Evolutionary conservation across 1,284 basidiomycete genomes (phyloP).

Genomic region (Naganishia sp.): DNA sequence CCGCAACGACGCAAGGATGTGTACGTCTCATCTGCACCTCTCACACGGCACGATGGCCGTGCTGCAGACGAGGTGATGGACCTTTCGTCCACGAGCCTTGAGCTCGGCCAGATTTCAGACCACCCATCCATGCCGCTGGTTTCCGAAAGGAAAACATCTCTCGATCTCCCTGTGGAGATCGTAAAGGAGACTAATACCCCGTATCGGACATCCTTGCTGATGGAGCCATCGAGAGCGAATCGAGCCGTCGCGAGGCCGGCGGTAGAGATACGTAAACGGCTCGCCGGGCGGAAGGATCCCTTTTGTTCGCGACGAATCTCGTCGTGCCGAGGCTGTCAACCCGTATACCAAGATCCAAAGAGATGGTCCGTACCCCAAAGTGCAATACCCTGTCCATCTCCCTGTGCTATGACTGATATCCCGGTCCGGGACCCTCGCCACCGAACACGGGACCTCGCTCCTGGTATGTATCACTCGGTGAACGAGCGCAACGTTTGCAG

Average conservation of each 20-base stretch:
- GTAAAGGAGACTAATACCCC: conserved; percentile 16
- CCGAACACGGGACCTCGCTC: conserved; percentile 11
- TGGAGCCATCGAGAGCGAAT: conserved; percentile 6
- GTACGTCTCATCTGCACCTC: conserved; percentile 6
- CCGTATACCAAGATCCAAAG: conserved; percentile 19
- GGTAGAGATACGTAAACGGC: conserved; percentile 18
- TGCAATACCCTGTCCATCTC: conserved; percentile 13
- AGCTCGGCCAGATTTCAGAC: conserved; percentile 5
- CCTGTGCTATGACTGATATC: conserved; percentile 1
- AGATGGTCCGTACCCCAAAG: conserved; percentile 1
- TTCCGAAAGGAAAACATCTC: conserved; percentile 11
- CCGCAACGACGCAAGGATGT: conserved; percentile 10
- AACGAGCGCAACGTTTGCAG: conserved; percentile 7
- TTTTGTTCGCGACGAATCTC: conserved; percentile 17
- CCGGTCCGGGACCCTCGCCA: conserved; percentile 9
- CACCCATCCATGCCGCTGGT: background rate
- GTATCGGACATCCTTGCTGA: conserved; percentile 16
- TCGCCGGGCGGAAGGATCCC: conserved; percentile 11
- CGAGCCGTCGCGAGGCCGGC: background rate
- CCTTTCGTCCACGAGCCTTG: conserved; percentile 25
- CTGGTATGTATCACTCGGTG: background rate
- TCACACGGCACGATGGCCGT: background rate
- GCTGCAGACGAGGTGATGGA: conserved; percentile 22
- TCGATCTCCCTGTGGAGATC: conserved; percentile 1
- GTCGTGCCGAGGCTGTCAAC: background rate